Percentiles rank a stretch among this genome's conserved stretches.
phyloP scores from a whole-genome alignment of 1,284 basidiomycete genomes.

The Tylopilus sp. region DNA sequence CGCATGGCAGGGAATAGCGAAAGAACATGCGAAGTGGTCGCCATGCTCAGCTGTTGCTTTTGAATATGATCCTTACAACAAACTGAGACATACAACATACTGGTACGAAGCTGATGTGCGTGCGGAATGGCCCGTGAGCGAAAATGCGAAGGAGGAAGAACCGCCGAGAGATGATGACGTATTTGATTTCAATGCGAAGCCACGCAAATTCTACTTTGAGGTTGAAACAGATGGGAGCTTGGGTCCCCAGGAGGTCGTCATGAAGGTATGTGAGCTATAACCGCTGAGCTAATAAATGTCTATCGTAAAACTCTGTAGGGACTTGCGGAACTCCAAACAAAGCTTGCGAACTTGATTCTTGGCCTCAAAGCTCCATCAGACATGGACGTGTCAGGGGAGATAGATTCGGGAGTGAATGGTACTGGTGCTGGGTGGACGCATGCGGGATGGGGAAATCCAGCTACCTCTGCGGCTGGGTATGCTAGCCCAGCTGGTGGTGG shows the following conservation, averaged over 20 bases:
- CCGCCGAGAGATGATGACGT: slow-evolving; percentile 73
- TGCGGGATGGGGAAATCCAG: slow-evolving; percentile 18
- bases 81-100: slow-evolving; percentile 91
- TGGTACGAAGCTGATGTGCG: slow-evolving; percentile 88
- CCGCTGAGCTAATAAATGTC: neutral
- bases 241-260: slow-evolving; percentile 84
- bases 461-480: slow-evolving; percentile 34
- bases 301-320: slow-evolving; percentile 48
- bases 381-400: slow-evolving; percentile 44
- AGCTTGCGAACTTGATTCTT: slow-evolving; percentile 78
- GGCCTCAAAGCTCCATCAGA: slow-evolving; percentile 69
- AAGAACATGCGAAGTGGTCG: slow-evolving; percentile 99
- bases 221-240: slow-evolving; percentile 91
- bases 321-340: slow-evolving; percentile 76
- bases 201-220: slow-evolving; percentile 87
- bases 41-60: slow-evolving; percentile 94
- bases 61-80: slow-evolving; percentile 99
- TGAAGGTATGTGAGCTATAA: slow-evolving; percentile 55
- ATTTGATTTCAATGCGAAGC: slow-evolving; percentile 87
- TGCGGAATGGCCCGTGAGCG: slow-evolving; percentile 80
- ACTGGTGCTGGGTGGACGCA: slow-evolving; percentile 26
- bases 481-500: slow-evolving; percentile 35
- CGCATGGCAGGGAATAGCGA: slow-evolving; percentile 80
- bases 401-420: slow-evolving; percentile 36
- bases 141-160: slow-evolving; percentile 83